A percentile compares a stretch with the other conserved stretches of the same genome.
These are phyloP conservation scores for Jaenimonas drosophilae DNA, from an alignment of 208 protist genomes.

Conservation along the genomic window DNA sequence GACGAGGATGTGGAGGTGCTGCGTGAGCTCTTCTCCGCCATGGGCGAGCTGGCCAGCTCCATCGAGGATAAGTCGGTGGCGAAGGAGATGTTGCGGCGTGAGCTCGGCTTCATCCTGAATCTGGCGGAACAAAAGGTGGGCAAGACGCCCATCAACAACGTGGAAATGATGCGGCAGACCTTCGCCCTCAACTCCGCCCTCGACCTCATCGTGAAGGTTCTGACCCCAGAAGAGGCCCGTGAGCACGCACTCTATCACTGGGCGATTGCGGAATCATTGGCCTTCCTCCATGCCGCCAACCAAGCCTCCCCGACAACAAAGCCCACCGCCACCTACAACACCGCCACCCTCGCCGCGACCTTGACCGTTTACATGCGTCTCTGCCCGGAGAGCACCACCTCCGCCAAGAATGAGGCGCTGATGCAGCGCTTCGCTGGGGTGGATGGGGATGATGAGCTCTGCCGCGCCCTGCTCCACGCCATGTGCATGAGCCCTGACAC, in stretches of 20 bases:
- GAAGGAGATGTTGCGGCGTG: slow-evolving; percentile 9
- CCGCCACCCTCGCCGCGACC: slow-evolving; percentile 32
- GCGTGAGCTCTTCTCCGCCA: slow-evolving; percentile 27
- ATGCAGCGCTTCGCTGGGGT: slow-evolving; percentile 32
- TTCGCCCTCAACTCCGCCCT: slow-evolving; percentile 29
- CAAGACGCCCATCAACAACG: slow-evolving; percentile 5
- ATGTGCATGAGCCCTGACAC: slow-evolving; percentile 42
- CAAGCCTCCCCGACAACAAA: too few species aligned
- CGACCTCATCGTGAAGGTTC: slow-evolving; percentile 6
- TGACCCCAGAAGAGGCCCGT: slow-evolving; percentile 9
- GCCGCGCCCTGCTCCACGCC: slow-evolving; percentile 38
- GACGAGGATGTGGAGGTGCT: slow-evolving; percentile 46
- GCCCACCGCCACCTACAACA: slow-evolving; percentile 6
- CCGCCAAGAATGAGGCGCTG: slow-evolving; percentile 22
- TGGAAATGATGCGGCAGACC: slow-evolving; percentile 7
- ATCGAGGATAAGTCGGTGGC: slow-evolving; percentile 24
- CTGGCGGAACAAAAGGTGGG: slow-evolving; percentile 6
- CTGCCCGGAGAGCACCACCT: slow-evolving; percentile 6
- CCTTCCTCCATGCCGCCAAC: slow-evolving; percentile 23
- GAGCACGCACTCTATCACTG: slow-evolving; percentile 29
- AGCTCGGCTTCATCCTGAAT: slow-evolving; percentile 22
- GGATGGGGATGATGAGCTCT: slow-evolving; percentile 66
- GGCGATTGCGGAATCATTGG: slow-evolving; percentile 40
- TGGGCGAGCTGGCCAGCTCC: slow-evolving; percentile 22
- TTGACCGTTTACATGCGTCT: slow-evolving; percentile 37